Base-by-base conservation (phyloP, 495 filamentous ascomycete genomes). In the Aspergillus taichungensis region DNA sequence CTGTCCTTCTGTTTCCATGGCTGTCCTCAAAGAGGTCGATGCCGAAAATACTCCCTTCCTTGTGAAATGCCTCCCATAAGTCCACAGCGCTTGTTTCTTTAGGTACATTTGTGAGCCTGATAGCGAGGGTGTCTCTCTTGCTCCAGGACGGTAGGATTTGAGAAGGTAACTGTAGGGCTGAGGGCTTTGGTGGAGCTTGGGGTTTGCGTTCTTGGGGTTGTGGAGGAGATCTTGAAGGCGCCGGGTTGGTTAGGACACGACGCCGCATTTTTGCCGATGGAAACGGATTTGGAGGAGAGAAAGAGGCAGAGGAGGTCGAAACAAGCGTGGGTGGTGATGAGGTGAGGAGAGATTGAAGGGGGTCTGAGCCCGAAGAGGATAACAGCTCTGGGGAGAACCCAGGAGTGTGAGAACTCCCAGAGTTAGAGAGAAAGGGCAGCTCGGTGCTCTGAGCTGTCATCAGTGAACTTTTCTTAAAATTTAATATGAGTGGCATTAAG, bases 21-120 rank as follows among this genome's bases (percentile, higher is more conserved):
- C 35, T 31, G 42, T 71, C 59, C 32, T 68, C 66, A 29, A 61
- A 70, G 1, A 76, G 53, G 24, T 75, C 71, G 38, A 77, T 73
- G 0, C 61, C 57, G 10, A 54, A 48, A 13, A 76, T 55, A 5
- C 51, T 49, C 0, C 74, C 74, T 38, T 77, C 59, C 2, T 54
- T 49, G 3, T 52, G 51, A 42, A 77, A 71, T 2, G 60, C 51
- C 4, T 51, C 33, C 60, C 71, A 72, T 8, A 77, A 43, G 6
- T 46, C 49, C 10, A 53, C 47, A 0, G 70, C 69, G 13, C 44
- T 66, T 8, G 48, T 50, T 27, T 63, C 56, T 9, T 41, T 27
- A 0, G 73, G 69, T 8, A 77, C 18, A 8, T 55, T 55, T 0
- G 10, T 42, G 11, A 75, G 33, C 12, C 53, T 59, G 27, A 77